A percentile compares a stretch with the other conserved stretches of the same genome.
These are phyloP conservation scores for Stagonosporopsis vannaccii DNA, from an alignment of 2,329 filamentous ascomycete genomes.

Conservation along the genomic window DNA sequence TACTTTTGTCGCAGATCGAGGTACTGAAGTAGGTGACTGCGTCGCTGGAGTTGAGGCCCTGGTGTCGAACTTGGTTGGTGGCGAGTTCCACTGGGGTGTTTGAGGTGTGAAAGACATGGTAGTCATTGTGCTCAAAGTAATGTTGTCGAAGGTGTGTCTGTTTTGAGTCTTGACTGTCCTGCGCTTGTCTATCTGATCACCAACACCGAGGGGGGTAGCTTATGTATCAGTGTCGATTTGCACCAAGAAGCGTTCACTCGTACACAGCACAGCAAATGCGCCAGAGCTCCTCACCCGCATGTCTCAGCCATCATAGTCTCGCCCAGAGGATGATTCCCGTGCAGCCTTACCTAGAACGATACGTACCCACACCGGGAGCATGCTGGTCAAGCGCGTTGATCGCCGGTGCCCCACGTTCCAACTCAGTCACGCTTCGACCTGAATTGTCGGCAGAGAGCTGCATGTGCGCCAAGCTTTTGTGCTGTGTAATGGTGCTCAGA, in stretches of 20 bases:
- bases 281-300: slow-evolving; percentile 15
- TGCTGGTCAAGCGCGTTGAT: slow-evolving; percentile 13
- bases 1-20: slow-evolving; percentile 22
- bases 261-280: slow-evolving; percentile 4
- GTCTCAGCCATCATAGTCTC: slow-evolving; percentile 19
- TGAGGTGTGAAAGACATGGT: slow-evolving; percentile 36
- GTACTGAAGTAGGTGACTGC: slow-evolving; percentile 30
- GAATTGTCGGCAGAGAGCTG: not conserved
- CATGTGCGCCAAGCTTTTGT: slow-evolving; percentile 10
- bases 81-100: slow-evolving; percentile 31
- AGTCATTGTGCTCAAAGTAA: slow-evolving; percentile 7
- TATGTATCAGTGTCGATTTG: slow-evolving; percentile 16
- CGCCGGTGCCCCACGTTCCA: slow-evolving; percentile 11
- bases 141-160: slow-evolving; percentile 4
- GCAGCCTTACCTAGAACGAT: slow-evolving; percentile 13
- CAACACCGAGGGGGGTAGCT: slow-evolving; percentile 7
- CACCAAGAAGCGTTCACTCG: not conserved
- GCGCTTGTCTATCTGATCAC: slow-evolving; percentile 1
- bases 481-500: slow-evolving; percentile 4
- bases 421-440: slow-evolving; percentile 1
- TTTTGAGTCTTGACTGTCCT: not conserved
- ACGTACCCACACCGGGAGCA: slow-evolving; percentile 16
- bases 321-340: slow-evolving; percentile 17
- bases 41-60: slow-evolving; percentile 19
- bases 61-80: slow-evolving; percentile 19